Evolutionary conservation across 2,329 filamentous ascomycete genomes (phyloP).

Genomic region (Colletotrichum kahawae): DNA sequence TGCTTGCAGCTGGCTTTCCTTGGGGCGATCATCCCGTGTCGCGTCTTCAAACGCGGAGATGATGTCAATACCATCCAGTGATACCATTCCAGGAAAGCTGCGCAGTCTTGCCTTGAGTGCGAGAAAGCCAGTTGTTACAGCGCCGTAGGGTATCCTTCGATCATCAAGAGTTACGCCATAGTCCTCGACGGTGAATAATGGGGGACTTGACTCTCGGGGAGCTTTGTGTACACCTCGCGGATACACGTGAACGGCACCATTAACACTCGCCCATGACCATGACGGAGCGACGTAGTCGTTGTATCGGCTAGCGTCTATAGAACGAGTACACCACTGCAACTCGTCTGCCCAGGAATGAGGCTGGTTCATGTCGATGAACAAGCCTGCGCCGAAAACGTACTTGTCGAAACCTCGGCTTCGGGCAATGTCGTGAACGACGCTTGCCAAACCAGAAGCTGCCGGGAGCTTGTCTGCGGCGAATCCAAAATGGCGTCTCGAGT

Average conservation of each 20-base stretch:
- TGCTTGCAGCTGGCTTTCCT: neutral
- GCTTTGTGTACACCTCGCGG: neutral
- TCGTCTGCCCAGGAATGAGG: neutral
- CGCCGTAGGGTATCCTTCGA: neutral
- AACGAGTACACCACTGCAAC: neutral
- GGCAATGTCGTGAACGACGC: neutral
- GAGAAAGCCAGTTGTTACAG: neutral
- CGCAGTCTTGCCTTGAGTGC: neutral
- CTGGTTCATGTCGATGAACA: neutral
- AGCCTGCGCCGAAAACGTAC: neutral
- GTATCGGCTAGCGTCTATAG: neutral
- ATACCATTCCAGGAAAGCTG: neutral
- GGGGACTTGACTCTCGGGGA: neutral
- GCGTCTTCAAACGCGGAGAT: neutral
- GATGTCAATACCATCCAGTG: neutral
- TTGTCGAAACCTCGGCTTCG: neutral
- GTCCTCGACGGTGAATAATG: neutral
- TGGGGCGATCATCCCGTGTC: neutral
- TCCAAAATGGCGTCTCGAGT: neutral
- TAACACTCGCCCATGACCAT: neutral
- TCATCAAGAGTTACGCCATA: neutral
- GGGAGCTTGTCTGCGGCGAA: neutral
- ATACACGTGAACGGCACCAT: neutral
- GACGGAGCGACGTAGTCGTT: neutral
- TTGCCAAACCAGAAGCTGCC: neutral